A percentile compares a stretch with the other conserved stretches of the same genome.
Evolutionary conservation across 345 rosid species (phyloP).

Genomic region (Eutrema japonicum): DNA sequence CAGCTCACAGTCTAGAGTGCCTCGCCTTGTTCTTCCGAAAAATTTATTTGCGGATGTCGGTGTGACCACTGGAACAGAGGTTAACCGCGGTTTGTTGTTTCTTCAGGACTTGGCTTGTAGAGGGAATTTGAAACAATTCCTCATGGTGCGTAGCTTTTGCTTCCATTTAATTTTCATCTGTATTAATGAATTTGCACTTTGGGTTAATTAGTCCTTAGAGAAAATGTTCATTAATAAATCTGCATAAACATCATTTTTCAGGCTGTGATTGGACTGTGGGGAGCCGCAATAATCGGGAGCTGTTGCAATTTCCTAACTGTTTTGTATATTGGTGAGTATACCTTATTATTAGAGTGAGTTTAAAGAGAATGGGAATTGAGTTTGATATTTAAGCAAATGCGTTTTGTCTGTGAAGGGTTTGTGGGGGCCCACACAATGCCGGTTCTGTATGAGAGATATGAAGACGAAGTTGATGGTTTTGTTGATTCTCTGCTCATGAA

Average conservation of each 20-base stretch:
- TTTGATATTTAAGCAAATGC: neutral
- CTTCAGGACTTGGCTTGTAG: slow-evolving; percentile 82
- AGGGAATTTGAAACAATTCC: slow-evolving; percentile 80
- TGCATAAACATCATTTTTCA: slow-evolving; percentile 35
- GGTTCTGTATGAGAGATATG: slow-evolving; percentile 81
- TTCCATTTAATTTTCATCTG: slow-evolving; percentile 2
- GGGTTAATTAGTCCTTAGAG: neutral
- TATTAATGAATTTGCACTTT: neutral
- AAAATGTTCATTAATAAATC: neutral
- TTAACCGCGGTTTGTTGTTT: slow-evolving; percentile 63
- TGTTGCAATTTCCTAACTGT: slow-evolving; percentile 95
- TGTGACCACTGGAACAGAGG: slow-evolving; percentile 60
- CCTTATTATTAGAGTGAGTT: neutral
- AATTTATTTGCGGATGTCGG: slow-evolving; percentile 78
- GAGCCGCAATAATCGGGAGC: slow-evolving; percentile 85
- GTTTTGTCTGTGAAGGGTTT: slow-evolving; percentile 57
- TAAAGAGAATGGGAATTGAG: slow-evolving; percentile 1
- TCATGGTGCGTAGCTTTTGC: slow-evolving; percentile 52
- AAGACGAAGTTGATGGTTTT: slow-evolving; percentile 75
- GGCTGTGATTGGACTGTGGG: slow-evolving; percentile 72
- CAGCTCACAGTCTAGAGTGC: slow-evolving; percentile 70
- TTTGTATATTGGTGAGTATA: slow-evolving; percentile 75
- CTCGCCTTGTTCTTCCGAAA: slow-evolving; percentile 78
- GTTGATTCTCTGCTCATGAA: slow-evolving; percentile 53
- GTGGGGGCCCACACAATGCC: slow-evolving; percentile 95